Evolutionary conservation across 2,329 filamentous ascomycete species (phyloP).

Genomic region (Alternaria alternata): DNA sequence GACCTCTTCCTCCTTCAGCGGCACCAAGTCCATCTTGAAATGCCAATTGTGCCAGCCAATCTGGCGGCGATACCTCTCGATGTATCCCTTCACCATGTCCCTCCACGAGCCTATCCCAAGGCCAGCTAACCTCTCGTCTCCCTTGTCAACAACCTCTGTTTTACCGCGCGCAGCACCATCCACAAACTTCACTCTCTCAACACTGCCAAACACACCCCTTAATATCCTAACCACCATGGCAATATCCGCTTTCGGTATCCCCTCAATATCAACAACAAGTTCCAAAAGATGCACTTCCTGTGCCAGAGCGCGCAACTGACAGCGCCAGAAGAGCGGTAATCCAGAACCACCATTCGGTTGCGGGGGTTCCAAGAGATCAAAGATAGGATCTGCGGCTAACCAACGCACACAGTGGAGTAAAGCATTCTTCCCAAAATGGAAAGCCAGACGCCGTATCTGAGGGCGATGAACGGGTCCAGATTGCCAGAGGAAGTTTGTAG

Average conservation of each 20-base stretch:
- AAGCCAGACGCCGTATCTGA: slow-evolving; percentile 32
- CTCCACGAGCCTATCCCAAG: slow-evolving; percentile 24
- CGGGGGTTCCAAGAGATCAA: slow-evolving; percentile 37
- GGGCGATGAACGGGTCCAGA: slow-evolving; percentile 33
- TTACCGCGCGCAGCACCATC: slow-evolving; percentile 11
- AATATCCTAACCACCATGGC: slow-evolving; percentile 36
- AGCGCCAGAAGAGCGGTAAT: slow-evolving; percentile 43
- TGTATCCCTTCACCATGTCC: slow-evolving; percentile 25
- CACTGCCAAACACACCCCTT: slow-evolving; percentile 24
- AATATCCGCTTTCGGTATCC: slow-evolving; percentile 27
- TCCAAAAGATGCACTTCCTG: slow-evolving; percentile 33
- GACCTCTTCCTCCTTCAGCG: slow-evolving; percentile 14
- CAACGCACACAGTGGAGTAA: slow-evolving; percentile 42
- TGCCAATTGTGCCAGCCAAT: slow-evolving; percentile 20
- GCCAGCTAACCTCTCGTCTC: slow-evolving; percentile 11
- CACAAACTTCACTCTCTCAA: slow-evolving; percentile 24
- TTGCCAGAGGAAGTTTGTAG: slow-evolving; percentile 18
- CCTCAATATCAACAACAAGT: slow-evolving; percentile 34
- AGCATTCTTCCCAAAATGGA: slow-evolving; percentile 28
- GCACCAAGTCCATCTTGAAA: slow-evolving; percentile 18
- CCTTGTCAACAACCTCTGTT: background rate
- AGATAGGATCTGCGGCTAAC: slow-evolving; percentile 40
- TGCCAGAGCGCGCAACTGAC: slow-evolving; percentile 39
- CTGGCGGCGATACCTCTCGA: slow-evolving; percentile 15
- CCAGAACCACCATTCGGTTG: slow-evolving; percentile 25